Conservation (phyloP, 2,329 filamentous ascomycete species). For the Thelonectria rubi region DNA sequence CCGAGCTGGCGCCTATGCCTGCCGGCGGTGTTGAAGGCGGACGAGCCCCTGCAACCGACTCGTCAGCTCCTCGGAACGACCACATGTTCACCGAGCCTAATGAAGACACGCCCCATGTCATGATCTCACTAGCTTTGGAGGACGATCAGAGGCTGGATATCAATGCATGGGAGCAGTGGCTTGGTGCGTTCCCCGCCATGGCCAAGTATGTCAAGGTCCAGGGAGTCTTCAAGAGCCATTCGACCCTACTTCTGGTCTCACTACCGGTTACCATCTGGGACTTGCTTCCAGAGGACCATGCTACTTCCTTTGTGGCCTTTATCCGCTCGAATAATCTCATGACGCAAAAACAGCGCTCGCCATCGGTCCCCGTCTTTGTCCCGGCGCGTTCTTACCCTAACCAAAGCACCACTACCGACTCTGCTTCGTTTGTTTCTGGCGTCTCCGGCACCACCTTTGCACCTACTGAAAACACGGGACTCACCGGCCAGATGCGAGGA, state of each 20-base stretch:
- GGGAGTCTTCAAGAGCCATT: constrained; percentile 69
- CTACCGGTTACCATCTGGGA: constrained; percentile 69
- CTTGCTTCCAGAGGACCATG: constrained; percentile 64
- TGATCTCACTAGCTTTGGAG: constrained; percentile 68
- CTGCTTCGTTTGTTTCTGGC: constrained; percentile 44
- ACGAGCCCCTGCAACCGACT: constrained; percentile 40
- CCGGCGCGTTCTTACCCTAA: constrained; percentile 35
- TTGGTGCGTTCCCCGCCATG: constrained; percentile 63
- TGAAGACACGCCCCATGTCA: constrained; percentile 66
- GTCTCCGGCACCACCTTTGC: constrained; percentile 48
- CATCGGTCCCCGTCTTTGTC: constrained; percentile 37
- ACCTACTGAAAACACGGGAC: constrained; percentile 41
- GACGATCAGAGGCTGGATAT: constrained; percentile 65
- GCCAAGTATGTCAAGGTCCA: constrained; percentile 70
- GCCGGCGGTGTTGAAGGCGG: constrained; percentile 36
- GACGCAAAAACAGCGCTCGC: constrained; percentile 41
- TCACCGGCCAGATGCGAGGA: constrained; percentile 32
- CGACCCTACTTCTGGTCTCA: constrained; percentile 65
- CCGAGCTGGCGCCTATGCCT: constrained; percentile 32
- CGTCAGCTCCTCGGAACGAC: constrained; percentile 36
- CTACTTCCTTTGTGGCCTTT: constrained; percentile 67
- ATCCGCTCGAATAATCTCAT: constrained; percentile 66
- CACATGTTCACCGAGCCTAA: constrained; percentile 56
- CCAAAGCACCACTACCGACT: constrained; percentile 34
- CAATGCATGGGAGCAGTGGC: constrained; percentile 68